Evolutionary conservation across 139 green algal genomes (phyloP), one percentile per base, ranked within the genome.

Genomic region (Micractinium conductrix): DNA sequence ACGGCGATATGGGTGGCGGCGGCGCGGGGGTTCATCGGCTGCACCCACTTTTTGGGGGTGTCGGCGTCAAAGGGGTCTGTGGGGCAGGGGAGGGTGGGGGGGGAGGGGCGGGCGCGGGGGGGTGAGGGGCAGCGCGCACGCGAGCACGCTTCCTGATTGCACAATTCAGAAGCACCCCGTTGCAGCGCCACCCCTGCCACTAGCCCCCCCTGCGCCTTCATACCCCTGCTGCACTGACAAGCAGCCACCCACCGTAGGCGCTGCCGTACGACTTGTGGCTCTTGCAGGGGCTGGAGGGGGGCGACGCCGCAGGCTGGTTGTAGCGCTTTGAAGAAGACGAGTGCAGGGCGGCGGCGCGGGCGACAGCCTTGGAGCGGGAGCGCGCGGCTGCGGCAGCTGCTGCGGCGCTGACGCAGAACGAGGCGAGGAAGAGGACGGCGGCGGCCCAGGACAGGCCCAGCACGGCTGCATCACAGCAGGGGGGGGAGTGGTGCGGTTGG

Each of bases 11-110:
- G 76, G 21, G 16, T 53, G 58, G 33, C n/a, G n/a, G n/a, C n/a
- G n/a, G n/a, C 33, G 76, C 63, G 58, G 7, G 45, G 74, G 76
- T 71, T 73, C 38, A 14, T 10, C 2, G 76, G 76, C 40, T 82
- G 76, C 38, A 60, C 30, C 76, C 76, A 82, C 58, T 72, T 72
- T 58, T 82, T 82, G 55, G 76, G 76, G 38, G 24, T 71, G 19
- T 82, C 76, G 7, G 38, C 45, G 33, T 80, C 76, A 65, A 73
- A 82, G 38, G 76, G 76, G 24, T 82, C 76, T 82, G 76, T 58
- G 42, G 7, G 50, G 33, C 17, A 42, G 0, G 8, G 33, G 16
- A 28, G 8, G 62, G 10, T 28, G 6, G 48, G 48, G 19, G 2
- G 38, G 68, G 38, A 42, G 71, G 33, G 65, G 37, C 33, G 30